phyloP scores from a whole-genome alignment of 2,329 filamentous ascomycete genomes.

The Teratosphaeria nubilosa region DNA sequence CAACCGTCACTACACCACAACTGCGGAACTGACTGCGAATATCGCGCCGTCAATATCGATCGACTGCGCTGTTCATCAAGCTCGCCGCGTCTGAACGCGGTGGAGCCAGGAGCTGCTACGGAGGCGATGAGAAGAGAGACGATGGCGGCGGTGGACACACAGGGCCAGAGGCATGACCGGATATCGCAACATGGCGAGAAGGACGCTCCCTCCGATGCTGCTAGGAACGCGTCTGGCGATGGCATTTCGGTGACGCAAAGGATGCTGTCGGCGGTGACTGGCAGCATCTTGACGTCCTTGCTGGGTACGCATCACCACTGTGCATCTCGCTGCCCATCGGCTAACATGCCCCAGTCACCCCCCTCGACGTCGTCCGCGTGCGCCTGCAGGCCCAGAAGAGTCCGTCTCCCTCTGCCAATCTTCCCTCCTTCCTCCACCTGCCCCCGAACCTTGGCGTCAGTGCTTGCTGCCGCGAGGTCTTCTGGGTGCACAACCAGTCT shows the following conservation, averaged over 20 bases:
- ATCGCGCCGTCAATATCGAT: neutral
- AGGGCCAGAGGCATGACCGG: constrained; percentile 31
- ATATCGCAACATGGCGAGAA: constrained; percentile 15
- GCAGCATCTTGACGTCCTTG: constrained; percentile 80
- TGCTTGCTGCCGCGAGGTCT: constrained; percentile 91
- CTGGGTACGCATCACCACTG: constrained; percentile 52
- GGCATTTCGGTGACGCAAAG: constrained; percentile 78
- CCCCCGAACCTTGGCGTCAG: constrained; percentile 84
- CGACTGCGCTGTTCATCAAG: neutral
- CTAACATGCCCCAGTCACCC: constrained; percentile 57
- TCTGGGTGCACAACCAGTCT: constrained; percentile 81
- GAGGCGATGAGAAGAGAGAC: neutral
- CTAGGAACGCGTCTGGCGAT: constrained; percentile 23
- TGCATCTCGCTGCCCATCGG: neutral
- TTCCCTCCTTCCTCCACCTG: constrained; percentile 52
- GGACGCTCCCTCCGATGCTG: constrained; percentile 6
- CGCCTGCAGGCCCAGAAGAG: constrained; percentile 77
- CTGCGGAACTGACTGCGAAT: neutral
- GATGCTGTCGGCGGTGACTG: constrained; percentile 88
- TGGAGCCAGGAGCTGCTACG: neutral
- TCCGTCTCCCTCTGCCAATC: constrained; percentile 43
- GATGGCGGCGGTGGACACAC: constrained; percentile 16
- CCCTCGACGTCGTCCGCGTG: constrained; percentile 91
- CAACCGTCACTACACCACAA: neutral
- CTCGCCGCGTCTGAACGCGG: neutral